Percentiles rank a stretch among this genome's conserved stretches.
Evolutionary conservation across 202 grass and related monocot species (phyloP).

Genomic region (Panicum virgatum): DNA sequence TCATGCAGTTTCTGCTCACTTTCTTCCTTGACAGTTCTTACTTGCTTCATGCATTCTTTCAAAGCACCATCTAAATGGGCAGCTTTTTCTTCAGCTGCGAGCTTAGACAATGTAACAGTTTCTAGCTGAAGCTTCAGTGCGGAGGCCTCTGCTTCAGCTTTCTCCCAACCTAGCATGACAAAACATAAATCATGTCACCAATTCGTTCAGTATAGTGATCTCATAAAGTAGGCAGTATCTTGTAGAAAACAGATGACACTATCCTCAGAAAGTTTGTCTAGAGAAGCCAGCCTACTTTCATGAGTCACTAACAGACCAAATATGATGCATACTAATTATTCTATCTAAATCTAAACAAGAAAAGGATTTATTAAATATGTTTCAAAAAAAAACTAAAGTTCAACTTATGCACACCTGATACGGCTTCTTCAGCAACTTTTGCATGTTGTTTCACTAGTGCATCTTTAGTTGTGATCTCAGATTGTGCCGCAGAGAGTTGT

Average conservation of each 20-base stretch:
- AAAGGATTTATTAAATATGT: background rate
- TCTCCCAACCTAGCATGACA: conserved; percentile 90
- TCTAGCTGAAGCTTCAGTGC: conserved; percentile 94
- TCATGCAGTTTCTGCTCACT: conserved; percentile 95
- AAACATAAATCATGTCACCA: conserved; percentile 32
- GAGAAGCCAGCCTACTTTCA: conserved; percentile 13
- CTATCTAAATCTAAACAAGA: conserved; percentile 36
- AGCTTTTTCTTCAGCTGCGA: conserved; percentile 82
- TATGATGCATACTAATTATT: background rate
- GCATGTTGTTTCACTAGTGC: conserved; percentile 92
- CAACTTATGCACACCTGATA: conserved; percentile 65
- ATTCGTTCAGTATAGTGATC: conserved; percentile 5
- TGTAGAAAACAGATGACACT: background rate
- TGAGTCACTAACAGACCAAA: background rate
- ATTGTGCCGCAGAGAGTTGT: conserved; percentile 70
- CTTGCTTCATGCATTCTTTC: conserved; percentile 99
- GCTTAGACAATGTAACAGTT: conserved; percentile 84
- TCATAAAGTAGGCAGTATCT: background rate
- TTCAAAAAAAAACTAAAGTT: background rate
- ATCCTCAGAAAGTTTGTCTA: background rate
- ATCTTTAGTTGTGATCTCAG: conserved; percentile 94
- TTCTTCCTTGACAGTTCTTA: conserved; percentile 95
- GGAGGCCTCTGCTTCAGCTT: conserved; percentile 94
- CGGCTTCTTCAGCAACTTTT: conserved; percentile 99
- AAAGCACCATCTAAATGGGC: conserved; percentile 93